Base-by-base conservation (phyloP, 305 asterid species). In the Striga hermonthica region DNA sequence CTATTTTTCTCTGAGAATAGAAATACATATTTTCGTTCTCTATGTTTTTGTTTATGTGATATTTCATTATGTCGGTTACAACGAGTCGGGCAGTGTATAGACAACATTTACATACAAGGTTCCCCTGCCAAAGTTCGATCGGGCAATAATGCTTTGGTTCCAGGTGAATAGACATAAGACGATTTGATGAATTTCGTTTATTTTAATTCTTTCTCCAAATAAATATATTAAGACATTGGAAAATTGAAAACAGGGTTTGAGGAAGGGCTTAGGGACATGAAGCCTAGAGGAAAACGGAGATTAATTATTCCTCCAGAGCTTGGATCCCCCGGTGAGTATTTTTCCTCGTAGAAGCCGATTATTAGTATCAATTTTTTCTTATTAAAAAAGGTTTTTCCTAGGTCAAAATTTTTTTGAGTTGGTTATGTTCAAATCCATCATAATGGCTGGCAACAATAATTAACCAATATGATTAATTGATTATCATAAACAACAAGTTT, bases 201-300 rank as follows among this genome's bases (percentile, higher is more conserved):
- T 11, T 49, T 41, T 35, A 13, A 34, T 35, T 45, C 43, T 9
- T 45, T 39, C 72, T 54, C 22, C 48, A 62, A 72, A 58, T 65
- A 15, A 0, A 60, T 35, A 57, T 34, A 56, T 60, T 73, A 62
- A 75, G 67, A 54, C 43, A 6, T 39, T 53, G 65, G 14, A 64
- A 67, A 41, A 47, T 28, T 57, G 60, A 34, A 59, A 39, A 38
- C 79, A 93, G 99, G 99, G 60, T 93, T 93, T 52, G 97, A 93
- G 83, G 93, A 93, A 83, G 99, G 99, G 75, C 81, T 93, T 74
- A 74, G 75, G 62, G 97, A 93, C 82, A 93, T 93, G 99, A 90
- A 76, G 76, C 99, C 95, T 3, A 96, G 97, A 37, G 97, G 99
- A 47, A 90, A 71, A 72, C 80, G 97, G 65, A 86, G 99, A 78